Evolutionary conservation across 2,329 filamentous ascomycete species (phyloP), one percentile per base, ranked within the genome.

Genomic region (Sclerotinia subarctica): DNA sequence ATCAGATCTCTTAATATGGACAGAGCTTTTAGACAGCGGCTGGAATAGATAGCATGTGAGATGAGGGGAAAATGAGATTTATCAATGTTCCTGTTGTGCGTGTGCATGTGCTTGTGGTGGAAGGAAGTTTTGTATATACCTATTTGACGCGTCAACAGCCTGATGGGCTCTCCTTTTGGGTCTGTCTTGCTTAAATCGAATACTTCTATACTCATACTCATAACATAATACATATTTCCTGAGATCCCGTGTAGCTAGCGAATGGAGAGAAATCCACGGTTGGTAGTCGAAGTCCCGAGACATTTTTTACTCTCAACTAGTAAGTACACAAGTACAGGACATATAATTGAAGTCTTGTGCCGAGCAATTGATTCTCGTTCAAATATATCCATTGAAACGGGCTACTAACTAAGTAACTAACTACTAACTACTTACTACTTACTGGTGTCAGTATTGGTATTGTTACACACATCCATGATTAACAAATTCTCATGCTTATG

Each of bases 1-100:
- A 67, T 67, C 47, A n/a, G 53, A 67, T 67, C 47, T 46, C 54
- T 51, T 67, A 62, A 67, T 67, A 62, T 52, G 64, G 53, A 67
- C 60, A 67, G 42, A 56, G 56, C 64, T 47, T 67, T 67, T 62
- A 67, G 64, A 67, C 35, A 63, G 46, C 29, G 51, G 32, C 46
- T 42, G 59, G 64, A 56, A 67, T 67, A 67, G 56, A 67, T 67
- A 62, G 64, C 46, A 66, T 66, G 54, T 49, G 60, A 26, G 56
- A 51, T 49, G 60, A 35, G 46, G 42, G 35, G 38, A 53, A n/a
- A 66, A 32, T 42, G 46, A 67, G 46, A 42, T 52, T 64, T 62
- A 51, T 32, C 24, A 56, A 59, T 46, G 19, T 32, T 21, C 21
- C 24, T 17, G 35, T 44, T 19, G 5, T 29, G n/a, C 1, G 35